These are phyloP conservation scores for Pueraria montana DNA, from an alignment of 306 rosid species.

Conservation along the genomic window DNA sequence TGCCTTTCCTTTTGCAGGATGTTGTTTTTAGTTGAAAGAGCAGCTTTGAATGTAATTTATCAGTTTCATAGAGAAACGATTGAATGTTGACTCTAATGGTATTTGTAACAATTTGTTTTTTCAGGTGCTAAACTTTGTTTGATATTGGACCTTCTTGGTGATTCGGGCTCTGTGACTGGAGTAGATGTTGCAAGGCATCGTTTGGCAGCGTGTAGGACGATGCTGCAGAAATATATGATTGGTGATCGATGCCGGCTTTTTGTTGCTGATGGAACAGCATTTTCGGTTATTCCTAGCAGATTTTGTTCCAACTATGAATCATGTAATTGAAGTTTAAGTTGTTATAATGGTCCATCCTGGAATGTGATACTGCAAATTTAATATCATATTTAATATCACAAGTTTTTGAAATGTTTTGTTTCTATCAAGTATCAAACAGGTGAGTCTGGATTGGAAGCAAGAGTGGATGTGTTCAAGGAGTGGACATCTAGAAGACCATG, in stretches of 20 bases:
- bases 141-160: slow-evolving; percentile 82
- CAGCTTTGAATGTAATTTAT: neutral
- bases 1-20: neutral
- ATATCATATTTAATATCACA: slow-evolving; percentile 16
- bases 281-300: slow-evolving; percentile 68
- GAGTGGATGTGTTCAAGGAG: slow-evolving; percentile 69
- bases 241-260: slow-evolving; percentile 85
- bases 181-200: slow-evolving; percentile 96
- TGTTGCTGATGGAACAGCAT: slow-evolving; percentile 85
- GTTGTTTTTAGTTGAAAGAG: slow-evolving; percentile 4
- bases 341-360: slow-evolving; percentile 22
- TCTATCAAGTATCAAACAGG: slow-evolving; percentile 73
- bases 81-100: neutral
- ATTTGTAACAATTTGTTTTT: slow-evolving; percentile 32
- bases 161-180: slow-evolving; percentile 83
- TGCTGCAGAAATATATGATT: slow-evolving; percentile 81
- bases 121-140: slow-evolving; percentile 95
- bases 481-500: slow-evolving; percentile 90
- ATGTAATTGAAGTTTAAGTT: slow-evolving; percentile 60
- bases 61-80: neutral
- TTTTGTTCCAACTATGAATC: slow-evolving; percentile 49
- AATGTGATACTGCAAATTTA: slow-evolving; percentile 26
- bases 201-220: slow-evolving; percentile 84
- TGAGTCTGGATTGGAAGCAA: slow-evolving; percentile 59
- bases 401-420: slow-evolving; percentile 59